Conservation (phyloP, 139 green algal genomes). For the Chlamydomonas incerta region DNA sequence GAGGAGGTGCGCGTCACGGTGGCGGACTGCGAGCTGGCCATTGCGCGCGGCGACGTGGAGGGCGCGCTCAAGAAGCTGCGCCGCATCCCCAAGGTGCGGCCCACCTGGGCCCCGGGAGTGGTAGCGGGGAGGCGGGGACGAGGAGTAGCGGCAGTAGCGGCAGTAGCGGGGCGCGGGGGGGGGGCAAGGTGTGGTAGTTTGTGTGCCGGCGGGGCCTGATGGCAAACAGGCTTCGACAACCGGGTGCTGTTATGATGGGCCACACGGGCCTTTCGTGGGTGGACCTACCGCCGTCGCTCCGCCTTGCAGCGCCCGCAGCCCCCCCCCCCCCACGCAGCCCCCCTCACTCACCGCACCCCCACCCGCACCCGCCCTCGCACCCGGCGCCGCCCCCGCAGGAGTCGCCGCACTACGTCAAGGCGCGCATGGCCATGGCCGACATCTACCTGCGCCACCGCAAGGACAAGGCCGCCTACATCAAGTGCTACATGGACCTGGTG, state of each 20-base stretch:
- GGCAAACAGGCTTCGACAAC: too few species aligned
- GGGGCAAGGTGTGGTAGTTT: too few species aligned
- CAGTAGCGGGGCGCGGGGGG: too few species aligned
- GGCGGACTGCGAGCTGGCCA: conserved; percentile 73
- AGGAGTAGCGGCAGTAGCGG: too few species aligned
- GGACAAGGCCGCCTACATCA: conserved; percentile 72
- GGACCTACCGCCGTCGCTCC: too few species aligned
- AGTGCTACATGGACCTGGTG: conserved; percentile 79
- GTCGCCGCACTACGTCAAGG: conserved; percentile 67
- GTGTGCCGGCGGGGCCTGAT: too few species aligned
- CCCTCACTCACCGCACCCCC: not conserved
- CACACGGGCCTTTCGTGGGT: too few species aligned
- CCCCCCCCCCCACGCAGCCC: too few species aligned
- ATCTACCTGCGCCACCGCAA: conserved; percentile 78
- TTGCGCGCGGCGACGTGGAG: conserved; percentile 68
- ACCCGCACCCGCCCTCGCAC: not conserved
- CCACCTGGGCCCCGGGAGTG: too few species aligned
- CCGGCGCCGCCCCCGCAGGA: not conserved
- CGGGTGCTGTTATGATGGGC: too few species aligned
- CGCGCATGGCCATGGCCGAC: conserved; percentile 75
- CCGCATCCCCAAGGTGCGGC: conserved; percentile 34
- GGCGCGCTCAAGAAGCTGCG: conserved; percentile 71
- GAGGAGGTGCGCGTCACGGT: conserved; percentile 79
- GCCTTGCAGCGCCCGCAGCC: too few species aligned
- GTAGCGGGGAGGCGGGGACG: too few species aligned